Percentiles rank a stretch among this genome's conserved stretches.
phyloP scores from a whole-genome alignment of 345 rosid genomes.

The Excoecaria cochinchinensis region DNA sequence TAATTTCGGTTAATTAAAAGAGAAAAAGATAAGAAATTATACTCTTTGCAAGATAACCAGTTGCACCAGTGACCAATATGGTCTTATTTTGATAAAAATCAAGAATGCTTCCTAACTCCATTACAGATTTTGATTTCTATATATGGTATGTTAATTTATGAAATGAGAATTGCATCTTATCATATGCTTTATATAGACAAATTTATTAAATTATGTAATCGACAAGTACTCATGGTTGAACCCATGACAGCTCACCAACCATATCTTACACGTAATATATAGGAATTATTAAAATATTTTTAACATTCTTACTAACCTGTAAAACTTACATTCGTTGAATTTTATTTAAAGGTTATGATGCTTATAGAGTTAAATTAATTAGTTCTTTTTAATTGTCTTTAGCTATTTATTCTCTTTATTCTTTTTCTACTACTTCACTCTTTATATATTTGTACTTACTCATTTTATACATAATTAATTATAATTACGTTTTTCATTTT shows the following conservation, averaged over 20 bases:
- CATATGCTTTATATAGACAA: background rate
- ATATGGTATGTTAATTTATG: background rate
- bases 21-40: background rate
- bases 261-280: background rate
- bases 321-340: no score
- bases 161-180: background rate
- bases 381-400: no score
- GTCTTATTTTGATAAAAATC: background rate
- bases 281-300: no score
- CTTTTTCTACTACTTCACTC: no score
- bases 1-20: background rate
- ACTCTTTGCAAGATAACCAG: slow-evolving; percentile 21
- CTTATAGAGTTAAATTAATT: no score
- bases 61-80: slow-evolving; percentile 18
- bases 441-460: no score
- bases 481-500: no score
- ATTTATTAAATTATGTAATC: background rate
- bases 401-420: no score
- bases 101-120: slow-evolving; percentile 10
- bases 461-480: no score
- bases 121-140: background rate
- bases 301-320: no score
- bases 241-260: background rate
- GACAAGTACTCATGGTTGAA: background rate
- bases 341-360: no score